Evolutionary conservation across 2,329 filamentous ascomycete genomes (phyloP).

Genomic region (Canariomyces notabilis): DNA sequence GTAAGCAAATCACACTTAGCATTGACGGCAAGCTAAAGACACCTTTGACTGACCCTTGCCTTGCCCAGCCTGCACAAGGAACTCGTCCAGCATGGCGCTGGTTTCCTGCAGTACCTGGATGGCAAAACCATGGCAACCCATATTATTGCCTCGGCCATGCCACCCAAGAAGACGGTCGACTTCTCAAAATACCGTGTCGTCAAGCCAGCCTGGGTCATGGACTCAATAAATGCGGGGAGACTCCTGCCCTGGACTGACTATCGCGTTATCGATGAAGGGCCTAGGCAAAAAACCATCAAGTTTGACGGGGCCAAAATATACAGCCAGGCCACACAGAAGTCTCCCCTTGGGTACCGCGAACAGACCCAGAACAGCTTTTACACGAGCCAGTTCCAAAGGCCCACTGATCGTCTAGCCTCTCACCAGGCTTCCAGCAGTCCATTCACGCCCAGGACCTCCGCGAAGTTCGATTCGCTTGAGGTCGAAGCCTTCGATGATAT

Average conservation of each 20-base stretch:
- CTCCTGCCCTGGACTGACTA: constrained; percentile 84
- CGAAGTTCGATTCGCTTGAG: constrained; percentile 10
- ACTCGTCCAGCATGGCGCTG: constrained; percentile 89
- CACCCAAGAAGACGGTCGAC: constrained; percentile 88
- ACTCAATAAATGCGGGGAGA: constrained; percentile 76
- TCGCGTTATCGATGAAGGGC: constrained; percentile 77
- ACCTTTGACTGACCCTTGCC: constrained; percentile 5
- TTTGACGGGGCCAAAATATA: constrained; percentile 58
- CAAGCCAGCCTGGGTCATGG: constrained; percentile 89
- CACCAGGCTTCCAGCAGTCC: constrained; percentile 26
- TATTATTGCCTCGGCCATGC: constrained; percentile 85
- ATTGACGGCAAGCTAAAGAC: too few species aligned
- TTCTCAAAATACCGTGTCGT: constrained; percentile 86
- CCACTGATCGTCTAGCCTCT: constrained; percentile 24
- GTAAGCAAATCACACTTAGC: too few species aligned
- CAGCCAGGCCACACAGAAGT: constrained; percentile 58
- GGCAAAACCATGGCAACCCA: constrained; percentile 93
- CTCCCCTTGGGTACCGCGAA: constrained; percentile 64
- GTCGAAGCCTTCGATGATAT: constrained; percentile 38
- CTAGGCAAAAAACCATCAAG: constrained; percentile 70
- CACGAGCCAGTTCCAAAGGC: constrained; percentile 58
- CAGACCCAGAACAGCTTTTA: constrained; percentile 84
- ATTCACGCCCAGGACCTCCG: constrained; percentile 17
- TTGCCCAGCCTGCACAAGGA: constrained; percentile 63
- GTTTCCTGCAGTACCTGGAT: constrained; percentile 90